Percentiles rank a stretch among this genome's conserved stretches.
phyloP scores from a whole-genome alignment of 1,139 yeast genomes.

The Hemisphaericaspora xylanilytica region DNA sequence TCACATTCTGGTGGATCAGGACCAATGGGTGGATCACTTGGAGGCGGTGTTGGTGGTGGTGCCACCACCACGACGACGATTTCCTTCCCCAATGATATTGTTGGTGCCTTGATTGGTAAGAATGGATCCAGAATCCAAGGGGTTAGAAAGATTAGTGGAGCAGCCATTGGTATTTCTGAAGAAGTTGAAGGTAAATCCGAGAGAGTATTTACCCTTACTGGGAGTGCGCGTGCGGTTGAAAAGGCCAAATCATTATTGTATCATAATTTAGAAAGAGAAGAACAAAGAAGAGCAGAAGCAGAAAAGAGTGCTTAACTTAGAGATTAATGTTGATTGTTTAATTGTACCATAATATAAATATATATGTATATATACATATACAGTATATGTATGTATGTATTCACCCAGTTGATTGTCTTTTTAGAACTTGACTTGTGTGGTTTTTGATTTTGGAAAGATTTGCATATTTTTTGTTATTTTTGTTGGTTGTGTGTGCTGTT shows the following conservation, averaged over 20 bases:
- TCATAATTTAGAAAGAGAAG: conserved; percentile 76
- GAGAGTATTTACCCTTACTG: conserved; percentile 71
- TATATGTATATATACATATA: too few relatives aligned
- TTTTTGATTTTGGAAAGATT: too few relatives aligned
- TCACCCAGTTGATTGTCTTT: not conserved
- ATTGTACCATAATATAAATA: not conserved
- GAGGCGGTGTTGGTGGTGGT: conserved; percentile 9
- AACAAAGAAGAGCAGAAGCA: conserved; percentile 56
- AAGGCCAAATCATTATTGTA: conserved; percentile 67
- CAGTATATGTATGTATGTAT: too few relatives aligned
- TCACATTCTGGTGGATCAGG: conserved; percentile 1
- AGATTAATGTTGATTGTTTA: too few relatives aligned
- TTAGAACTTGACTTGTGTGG: too few relatives aligned
- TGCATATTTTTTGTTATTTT: not conserved
- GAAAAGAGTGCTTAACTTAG: conserved; percentile 5
- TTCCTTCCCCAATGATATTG: conserved; percentile 76
- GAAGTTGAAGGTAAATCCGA: conserved; percentile 64
- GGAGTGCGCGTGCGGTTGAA: conserved; percentile 62
- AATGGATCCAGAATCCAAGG: conserved; percentile 87
- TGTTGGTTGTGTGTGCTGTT: not conserved
- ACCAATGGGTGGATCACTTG: conserved; percentile 4
- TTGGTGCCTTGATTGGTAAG: conserved; percentile 88
- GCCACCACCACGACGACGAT: conserved; percentile 28
- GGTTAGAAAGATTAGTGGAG: conserved; percentile 76
- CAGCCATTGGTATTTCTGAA: conserved; percentile 75